Evolutionary conservation across 495 filamentous ascomycete species (phyloP).

Genomic region (Glarea lozoyensis): DNA sequence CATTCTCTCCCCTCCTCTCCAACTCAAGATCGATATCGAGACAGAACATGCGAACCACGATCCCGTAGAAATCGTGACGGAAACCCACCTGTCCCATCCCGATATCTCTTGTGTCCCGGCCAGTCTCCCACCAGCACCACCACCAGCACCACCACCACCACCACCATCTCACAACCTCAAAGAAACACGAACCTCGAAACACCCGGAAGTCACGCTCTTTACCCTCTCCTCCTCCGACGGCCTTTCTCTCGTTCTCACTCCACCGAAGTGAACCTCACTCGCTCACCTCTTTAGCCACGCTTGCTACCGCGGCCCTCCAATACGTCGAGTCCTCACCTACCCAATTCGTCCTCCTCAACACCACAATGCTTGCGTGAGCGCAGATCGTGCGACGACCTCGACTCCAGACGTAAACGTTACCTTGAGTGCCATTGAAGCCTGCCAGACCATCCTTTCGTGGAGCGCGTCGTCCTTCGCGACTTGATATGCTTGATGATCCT

Average conservation of each 20-base stretch:
- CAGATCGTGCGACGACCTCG: slow-evolving; percentile 25
- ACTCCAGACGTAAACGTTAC: too few relatives aligned
- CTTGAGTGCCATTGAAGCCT: too few relatives aligned
- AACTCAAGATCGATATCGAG: too few relatives aligned
- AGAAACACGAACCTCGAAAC: not conserved
- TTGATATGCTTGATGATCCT: slow-evolving; percentile 20
- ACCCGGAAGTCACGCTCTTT: not conserved
- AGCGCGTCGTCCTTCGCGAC: slow-evolving; percentile 8
- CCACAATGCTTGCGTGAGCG: slow-evolving; percentile 41
- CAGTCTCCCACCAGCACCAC: not conserved
- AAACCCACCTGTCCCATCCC: too few relatives aligned
- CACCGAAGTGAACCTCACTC: not conserved
- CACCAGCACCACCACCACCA: not conserved
- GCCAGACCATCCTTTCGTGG: slow-evolving; percentile 27
- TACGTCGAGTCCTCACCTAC: not conserved
- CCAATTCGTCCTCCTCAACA: not conserved
- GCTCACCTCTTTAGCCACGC: too few relatives aligned
- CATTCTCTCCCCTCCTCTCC: too few relatives aligned
- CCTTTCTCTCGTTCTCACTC: not conserved
- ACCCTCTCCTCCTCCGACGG: too few relatives aligned
- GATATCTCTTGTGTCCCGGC: too few relatives aligned
- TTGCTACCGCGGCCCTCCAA: not conserved
- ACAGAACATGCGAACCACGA: too few relatives aligned
- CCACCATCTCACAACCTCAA: not conserved
- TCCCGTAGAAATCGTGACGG: too few relatives aligned